These are phyloP conservation scores for Eucalyptus globulus DNA, from an alignment of 345 rosid genomes.

Conservation along the genomic window DNA sequence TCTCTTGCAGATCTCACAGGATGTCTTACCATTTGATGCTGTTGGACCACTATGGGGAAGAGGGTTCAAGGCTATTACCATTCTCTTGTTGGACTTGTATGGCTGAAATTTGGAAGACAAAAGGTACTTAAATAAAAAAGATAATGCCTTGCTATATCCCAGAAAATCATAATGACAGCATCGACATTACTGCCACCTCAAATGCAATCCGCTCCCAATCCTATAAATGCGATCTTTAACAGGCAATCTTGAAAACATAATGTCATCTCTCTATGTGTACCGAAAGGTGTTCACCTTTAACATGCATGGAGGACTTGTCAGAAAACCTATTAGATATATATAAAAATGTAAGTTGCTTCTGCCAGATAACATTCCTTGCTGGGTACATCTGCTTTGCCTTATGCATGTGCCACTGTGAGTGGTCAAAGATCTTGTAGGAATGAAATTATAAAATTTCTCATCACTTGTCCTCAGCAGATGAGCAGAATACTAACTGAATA, in stretches of 20 bases:
- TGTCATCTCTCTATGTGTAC: neutral
- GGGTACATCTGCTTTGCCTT: neutral
- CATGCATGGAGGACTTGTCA: neutral
- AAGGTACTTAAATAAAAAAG: neutral
- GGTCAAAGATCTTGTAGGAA: neutral
- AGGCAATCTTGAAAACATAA: neutral
- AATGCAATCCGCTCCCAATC: neutral
- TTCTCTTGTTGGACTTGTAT: conserved; percentile 29
- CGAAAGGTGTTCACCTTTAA: neutral
- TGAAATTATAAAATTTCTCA: neutral
- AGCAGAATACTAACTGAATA: neutral
- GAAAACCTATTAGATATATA: neutral
- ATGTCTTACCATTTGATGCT: neutral
- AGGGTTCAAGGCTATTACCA: conserved; percentile 25
- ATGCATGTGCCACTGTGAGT: neutral
- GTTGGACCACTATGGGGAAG: conserved; percentile 22
- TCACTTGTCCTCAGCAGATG: neutral
- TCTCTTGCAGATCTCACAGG: conserved; percentile 14
- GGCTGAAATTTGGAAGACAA: conserved; percentile 5
- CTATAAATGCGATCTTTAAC: neutral
- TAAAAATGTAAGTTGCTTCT: neutral
- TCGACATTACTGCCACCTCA: neutral
- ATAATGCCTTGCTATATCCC: neutral
- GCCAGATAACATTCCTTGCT: neutral
- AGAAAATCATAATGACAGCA: neutral